These are phyloP conservation scores for Fraxinus ornus DNA, from an alignment of 305 asterid species.

Conservation along the genomic window DNA sequence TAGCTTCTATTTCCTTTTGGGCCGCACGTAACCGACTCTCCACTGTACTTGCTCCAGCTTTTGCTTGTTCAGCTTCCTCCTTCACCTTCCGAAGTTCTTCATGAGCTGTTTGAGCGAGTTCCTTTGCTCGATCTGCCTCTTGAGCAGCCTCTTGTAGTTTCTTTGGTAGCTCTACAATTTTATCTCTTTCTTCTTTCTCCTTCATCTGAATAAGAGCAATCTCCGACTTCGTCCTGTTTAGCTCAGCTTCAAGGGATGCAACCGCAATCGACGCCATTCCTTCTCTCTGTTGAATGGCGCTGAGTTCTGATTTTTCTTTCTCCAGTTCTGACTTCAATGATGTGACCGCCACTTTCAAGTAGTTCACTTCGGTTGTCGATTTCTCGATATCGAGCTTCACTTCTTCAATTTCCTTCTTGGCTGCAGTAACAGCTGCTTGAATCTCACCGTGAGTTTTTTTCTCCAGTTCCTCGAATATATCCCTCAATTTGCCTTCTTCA, in stretches of 20 bases:
- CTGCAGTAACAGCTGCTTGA: constrained; percentile 49
- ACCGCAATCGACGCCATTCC: constrained; percentile 61
- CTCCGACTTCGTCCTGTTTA: constrained; percentile 49
- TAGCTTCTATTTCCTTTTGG: constrained; percentile 78
- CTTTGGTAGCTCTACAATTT: constrained; percentile 63
- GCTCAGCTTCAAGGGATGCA: constrained; percentile 68
- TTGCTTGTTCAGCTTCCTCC: constrained; percentile 71
- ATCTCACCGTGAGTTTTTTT: constrained; percentile 56
- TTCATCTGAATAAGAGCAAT: constrained; percentile 47
- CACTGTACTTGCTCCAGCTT: constrained; percentile 49
- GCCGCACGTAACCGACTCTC: constrained; percentile 63
- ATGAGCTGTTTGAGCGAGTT: constrained; percentile 43
- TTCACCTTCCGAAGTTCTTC: constrained; percentile 58
- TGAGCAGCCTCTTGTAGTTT: constrained; percentile 63
- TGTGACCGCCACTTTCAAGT: constrained; percentile 61
- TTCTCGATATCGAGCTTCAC: constrained; percentile 62
- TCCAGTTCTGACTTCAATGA: constrained; percentile 71
- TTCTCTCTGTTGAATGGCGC: constrained; percentile 56
- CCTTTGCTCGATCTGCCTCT: constrained; percentile 67
- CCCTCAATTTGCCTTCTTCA: constrained; percentile 34
- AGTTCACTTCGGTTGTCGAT: constrained; percentile 52
- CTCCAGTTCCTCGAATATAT: constrained; percentile 37
- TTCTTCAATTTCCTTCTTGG: constrained; percentile 73
- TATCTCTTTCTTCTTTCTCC: constrained; percentile 66
- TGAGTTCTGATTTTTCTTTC: constrained; percentile 53